A percentile compares a stretch with the other conserved stretches of the same genome.
phyloP scores from a whole-genome alignment of 2,329 filamentous ascomycete genomes.

The Fusarium subtropicale region DNA sequence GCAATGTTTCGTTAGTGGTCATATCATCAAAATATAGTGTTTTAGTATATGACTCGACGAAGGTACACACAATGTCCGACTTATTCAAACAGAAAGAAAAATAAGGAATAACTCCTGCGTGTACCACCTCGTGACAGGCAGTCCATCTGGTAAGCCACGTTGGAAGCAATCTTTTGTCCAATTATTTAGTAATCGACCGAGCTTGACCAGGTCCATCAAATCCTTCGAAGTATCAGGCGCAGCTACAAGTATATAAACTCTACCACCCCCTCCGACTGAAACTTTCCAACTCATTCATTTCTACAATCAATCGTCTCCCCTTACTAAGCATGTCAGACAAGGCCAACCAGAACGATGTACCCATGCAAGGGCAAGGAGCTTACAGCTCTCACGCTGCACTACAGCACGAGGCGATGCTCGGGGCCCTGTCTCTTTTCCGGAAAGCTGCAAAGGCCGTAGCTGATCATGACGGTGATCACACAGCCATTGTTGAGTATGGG shows the following conservation, averaged over 20 bases:
- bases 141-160: no score
- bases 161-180: no score
- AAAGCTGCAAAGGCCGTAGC: background rate
- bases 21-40: background rate
- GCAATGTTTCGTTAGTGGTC: background rate
- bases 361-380: constrained; percentile 4
- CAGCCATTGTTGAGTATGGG: background rate
- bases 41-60: background rate
- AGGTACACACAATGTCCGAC: no score
- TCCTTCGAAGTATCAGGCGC: no score
- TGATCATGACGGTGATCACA: background rate
- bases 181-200: background rate
- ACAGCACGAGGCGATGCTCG: constrained; percentile 4
- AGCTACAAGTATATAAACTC: background rate
- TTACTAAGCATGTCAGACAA: background rate
- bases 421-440: background rate
- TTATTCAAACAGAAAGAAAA: no score
- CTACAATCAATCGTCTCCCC: fast-evolving
- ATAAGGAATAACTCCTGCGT: background rate
- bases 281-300: background rate
- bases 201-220: background rate
- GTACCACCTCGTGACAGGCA: no score
- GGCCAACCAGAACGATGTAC: background rate
- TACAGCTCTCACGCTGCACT: constrained; percentile 3
- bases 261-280: background rate